Evolutionary conservation across 352 stramenopile genomes (phyloP).

Genomic region (Globisporangium perplexum): DNA sequence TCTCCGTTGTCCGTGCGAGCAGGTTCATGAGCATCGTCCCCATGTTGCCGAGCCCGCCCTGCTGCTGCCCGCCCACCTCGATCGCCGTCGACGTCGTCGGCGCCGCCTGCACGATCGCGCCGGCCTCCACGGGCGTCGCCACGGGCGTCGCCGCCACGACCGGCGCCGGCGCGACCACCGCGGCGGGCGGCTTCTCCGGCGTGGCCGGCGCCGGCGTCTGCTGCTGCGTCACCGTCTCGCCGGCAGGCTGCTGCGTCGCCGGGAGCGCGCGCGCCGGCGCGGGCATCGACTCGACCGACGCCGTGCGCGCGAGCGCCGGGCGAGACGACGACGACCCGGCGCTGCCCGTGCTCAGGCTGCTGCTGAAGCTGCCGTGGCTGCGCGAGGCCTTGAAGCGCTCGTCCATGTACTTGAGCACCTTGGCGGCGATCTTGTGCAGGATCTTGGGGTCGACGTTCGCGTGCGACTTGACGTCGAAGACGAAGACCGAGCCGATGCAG

Average conservation of each 20-base stretch:
- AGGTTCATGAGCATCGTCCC: slow-evolving; percentile 87
- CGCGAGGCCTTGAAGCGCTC: slow-evolving; percentile 58
- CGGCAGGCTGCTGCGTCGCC: slow-evolving; percentile 37
- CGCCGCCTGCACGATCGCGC: slow-evolving; percentile 39
- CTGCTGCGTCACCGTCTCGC: slow-evolving; percentile 53
- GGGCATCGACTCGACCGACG: slow-evolving; percentile 15
- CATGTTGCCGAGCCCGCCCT: slow-evolving; percentile 76
- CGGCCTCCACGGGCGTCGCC: slow-evolving; percentile 17
- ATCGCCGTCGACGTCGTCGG: slow-evolving; percentile 50
- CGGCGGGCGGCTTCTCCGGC: slow-evolving; percentile 19
- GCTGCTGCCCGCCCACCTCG: slow-evolving; percentile 53
- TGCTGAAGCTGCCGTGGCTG: slow-evolving; percentile 13
- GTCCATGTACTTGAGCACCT: slow-evolving; percentile 87
- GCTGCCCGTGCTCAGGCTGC: slow-evolving; percentile 13
- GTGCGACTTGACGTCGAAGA: slow-evolving; percentile 83
- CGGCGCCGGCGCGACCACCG: slow-evolving; percentile 1
- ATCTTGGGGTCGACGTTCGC: slow-evolving; percentile 75
- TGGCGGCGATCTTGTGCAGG: slow-evolving; percentile 82
- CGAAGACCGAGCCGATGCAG: slow-evolving; percentile 83
- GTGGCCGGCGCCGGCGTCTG: slow-evolving; percentile 17
- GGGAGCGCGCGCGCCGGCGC: slow-evolving; percentile 17
- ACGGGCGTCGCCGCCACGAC: slow-evolving; percentile 17
- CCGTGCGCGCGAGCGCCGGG: slow-evolving; percentile 20
- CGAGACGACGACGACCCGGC: slow-evolving; percentile 8
- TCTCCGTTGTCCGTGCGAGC: slow-evolving; percentile 77